These are phyloP conservation scores for Yarrowia keelungensis DNA, from an alignment of 805 yeast genomes.

Conservation along the genomic window DNA sequence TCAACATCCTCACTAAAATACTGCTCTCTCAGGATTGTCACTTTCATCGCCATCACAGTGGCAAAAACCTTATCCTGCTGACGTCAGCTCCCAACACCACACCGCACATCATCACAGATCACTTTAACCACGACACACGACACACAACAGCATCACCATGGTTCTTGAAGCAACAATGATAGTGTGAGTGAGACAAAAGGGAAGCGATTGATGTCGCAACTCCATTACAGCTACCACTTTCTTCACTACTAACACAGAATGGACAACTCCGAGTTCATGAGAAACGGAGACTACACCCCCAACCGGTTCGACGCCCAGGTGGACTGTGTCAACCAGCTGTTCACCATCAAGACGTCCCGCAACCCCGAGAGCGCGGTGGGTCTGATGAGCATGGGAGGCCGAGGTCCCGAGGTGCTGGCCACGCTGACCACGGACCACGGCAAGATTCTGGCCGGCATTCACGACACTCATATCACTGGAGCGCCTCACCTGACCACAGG, in stretches of 20 bases:
- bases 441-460: constrained; percentile 80
- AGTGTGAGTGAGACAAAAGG: constrained; percentile 53
- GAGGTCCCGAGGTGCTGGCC: constrained; percentile 78
- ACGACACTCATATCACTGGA: constrained; percentile 75
- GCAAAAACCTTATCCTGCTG: no score
- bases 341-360: constrained; percentile 81
- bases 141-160: constrained; percentile 55
- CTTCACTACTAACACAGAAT: constrained; percentile 51
- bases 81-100: no score
- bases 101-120: constrained; percentile 13
- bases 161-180: constrained; percentile 96
- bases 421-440: constrained; percentile 90
- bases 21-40: no score
- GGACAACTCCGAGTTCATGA: constrained; percentile 94
- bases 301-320: constrained; percentile 91
- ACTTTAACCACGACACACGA: constrained; percentile 12
- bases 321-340: constrained; percentile 85
- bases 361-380: constrained; percentile 97
- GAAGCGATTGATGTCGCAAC: no score
- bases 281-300: constrained; percentile 92
- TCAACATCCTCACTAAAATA: no score
- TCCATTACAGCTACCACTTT: no score
- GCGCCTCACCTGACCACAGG: constrained; percentile 74
- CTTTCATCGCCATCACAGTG: no score
- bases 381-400: constrained; percentile 84